Percentiles rank a stretch among this genome's conserved stretches.
These are phyloP conservation scores for Schoenoplectus tabernaemontani DNA, from an alignment of 202 grass and related monocot genomes.

Conservation along the genomic window DNA sequence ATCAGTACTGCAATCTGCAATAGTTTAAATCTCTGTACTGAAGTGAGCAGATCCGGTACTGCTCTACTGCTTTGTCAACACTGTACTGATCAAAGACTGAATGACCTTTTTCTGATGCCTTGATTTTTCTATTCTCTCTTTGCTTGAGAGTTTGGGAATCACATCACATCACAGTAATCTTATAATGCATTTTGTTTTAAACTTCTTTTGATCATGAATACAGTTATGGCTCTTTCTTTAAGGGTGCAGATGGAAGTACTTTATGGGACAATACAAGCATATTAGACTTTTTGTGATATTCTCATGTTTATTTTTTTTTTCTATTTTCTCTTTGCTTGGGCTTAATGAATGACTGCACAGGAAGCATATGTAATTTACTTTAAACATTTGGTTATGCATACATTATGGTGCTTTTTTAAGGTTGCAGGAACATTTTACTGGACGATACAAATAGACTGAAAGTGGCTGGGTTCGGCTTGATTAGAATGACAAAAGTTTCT, in stretches of 20 bases:
- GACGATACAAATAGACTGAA: conserved; percentile 85
- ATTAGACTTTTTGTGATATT: conserved; percentile 27
- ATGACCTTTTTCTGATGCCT: background rate
- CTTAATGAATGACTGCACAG: background rate
- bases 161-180: background rate
- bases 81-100: no score
- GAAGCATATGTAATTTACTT: conserved; percentile 24
- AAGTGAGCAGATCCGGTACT: no score
- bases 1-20: no score
- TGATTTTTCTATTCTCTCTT: background rate
- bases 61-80: background rate
- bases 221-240: conserved; percentile 53
- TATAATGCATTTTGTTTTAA: conserved; percentile 17
- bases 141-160: background rate
- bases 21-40: no score
- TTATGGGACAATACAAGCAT: conserved; percentile 60
- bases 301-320: background rate
- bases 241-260: conserved; percentile 87
- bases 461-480: conserved; percentile 71
- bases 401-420: conserved; percentile 74
- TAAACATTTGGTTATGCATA: conserved; percentile 38
- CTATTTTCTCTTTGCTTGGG: background rate
- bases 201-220: conserved; percentile 35
- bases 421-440: conserved; percentile 92
- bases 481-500: conserved; percentile 51